Conservation (phyloP, 2,329 filamentous ascomycete species). For the Fusarium gaditjirri region DNA sequence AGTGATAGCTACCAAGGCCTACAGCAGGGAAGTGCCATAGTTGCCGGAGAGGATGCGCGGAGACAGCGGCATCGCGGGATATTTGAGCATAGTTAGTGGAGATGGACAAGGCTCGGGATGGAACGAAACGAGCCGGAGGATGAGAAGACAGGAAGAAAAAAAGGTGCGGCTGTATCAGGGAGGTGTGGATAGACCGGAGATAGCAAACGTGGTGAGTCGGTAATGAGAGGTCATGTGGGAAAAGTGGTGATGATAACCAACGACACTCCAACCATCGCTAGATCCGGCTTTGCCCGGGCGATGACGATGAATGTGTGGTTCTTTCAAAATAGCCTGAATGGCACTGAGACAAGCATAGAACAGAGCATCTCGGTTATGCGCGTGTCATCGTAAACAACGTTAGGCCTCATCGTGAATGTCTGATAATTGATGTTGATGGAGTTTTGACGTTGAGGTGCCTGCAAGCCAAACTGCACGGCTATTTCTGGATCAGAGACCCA, state of each 20-base stretch:
- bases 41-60: constrained; percentile 18
- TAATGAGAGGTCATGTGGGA: constrained; percentile 36
- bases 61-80: constrained; percentile 32
- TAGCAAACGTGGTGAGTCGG: constrained; percentile 20
- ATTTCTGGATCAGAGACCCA: constrained; percentile 36
- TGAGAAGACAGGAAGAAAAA: not conserved
- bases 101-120: constrained; percentile 32
- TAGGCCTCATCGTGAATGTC: not conserved
- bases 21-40: not conserved
- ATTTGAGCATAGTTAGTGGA: constrained; percentile 31
- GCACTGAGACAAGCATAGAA: constrained; percentile 5
- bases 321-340: not conserved
- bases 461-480: constrained; percentile 16
- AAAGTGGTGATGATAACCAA: constrained; percentile 36
- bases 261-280: constrained; percentile 9
- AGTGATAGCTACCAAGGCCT: not conserved
- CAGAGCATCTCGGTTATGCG: not conserved
- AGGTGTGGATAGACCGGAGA: constrained; percentile 18
- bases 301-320: constrained; percentile 7
- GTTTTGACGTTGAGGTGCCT: constrained; percentile 17
- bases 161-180: constrained; percentile 16
- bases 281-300: constrained; percentile 33
- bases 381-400: not conserved
- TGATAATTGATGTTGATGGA: constrained; percentile 25
- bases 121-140: constrained; percentile 34